These are phyloP conservation scores for Salmacisia buchloeana DNA, from an alignment of 1,284 basidiomycete species.

Conservation along the genomic window DNA sequence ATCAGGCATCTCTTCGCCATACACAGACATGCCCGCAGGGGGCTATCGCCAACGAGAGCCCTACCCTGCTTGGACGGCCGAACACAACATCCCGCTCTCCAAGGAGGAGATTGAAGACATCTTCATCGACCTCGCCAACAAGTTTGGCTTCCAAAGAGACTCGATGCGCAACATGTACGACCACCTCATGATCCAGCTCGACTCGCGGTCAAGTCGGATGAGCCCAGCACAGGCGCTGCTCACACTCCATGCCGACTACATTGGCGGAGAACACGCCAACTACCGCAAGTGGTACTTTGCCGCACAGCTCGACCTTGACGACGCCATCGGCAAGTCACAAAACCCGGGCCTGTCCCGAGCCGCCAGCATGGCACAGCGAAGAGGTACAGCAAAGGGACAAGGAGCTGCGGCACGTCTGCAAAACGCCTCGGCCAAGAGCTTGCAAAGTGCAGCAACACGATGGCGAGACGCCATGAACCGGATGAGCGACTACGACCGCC, in stretches of 20 bases:
- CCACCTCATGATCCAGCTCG: conserved; percentile 95
- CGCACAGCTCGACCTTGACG: conserved; percentile 95
- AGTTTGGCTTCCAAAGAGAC: conserved; percentile 96
- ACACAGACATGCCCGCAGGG: conserved; percentile 12
- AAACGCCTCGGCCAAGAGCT: conserved; percentile 69
- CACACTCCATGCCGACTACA: conserved; percentile 98
- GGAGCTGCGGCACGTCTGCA: conserved; percentile 56
- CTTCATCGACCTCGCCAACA: conserved; percentile 93
- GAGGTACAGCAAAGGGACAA: conserved; percentile 17
- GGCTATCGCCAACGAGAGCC: conserved; percentile 58
- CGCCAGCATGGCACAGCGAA: conserved; percentile 64
- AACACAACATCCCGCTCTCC: conserved; percentile 86
- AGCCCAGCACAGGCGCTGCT: conserved; percentile 78
- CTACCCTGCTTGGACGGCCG: conserved; percentile 87
- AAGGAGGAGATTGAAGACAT: conserved; percentile 99
- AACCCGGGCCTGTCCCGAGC: conserved; percentile 83
- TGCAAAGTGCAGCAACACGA: conserved; percentile 73
- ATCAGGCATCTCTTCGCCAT: conserved; percentile 13
- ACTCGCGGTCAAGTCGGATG: conserved; percentile 68
- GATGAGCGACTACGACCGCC: conserved; percentile 96
- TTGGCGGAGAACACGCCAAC: conserved; percentile 68
- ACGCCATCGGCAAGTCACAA: conserved; percentile 86
- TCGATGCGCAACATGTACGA: conserved; percentile 70
- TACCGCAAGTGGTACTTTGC: conserved; percentile 86
- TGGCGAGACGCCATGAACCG: conserved; percentile 98